Base-by-base conservation (phyloP, 176 grass and related monocot species). In the Eragrostis nindensis region DNA sequence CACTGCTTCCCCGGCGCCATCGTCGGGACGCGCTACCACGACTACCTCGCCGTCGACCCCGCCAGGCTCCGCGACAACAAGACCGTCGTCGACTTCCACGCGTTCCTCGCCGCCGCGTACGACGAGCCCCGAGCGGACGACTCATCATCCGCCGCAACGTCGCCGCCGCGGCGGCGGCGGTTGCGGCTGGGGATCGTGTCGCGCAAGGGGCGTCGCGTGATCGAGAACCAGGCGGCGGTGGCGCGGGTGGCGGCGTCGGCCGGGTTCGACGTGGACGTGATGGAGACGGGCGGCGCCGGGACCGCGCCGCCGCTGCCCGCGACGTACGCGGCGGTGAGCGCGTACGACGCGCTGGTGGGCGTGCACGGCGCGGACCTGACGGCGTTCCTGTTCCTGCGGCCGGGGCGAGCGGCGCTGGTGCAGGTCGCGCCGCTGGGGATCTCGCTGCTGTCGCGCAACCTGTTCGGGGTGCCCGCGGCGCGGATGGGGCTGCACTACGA, bases 331-430 rank as follows among this genome's bases (percentile, higher is more conserved):
- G 14, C 62, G 18, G 38, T 93, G 80, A 85, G 71, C 46, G 43
- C 67, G 15, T 92, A 80, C 77, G 89, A 97, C 57, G 94, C 80
- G 79, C 81, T 91, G 70, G 80, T 86, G 41, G 94, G 94, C 4
- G 91, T 97, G 79, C 94, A 97, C 59, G 91, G 94, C 29, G 94
- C 94, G 0, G 94, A 88, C 53, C 67, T 97, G 89, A 90, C 91
- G 0, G 86, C 90, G 80, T 75, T 97, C 1, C 80, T 97, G 36
- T 97, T 94, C 91, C 88, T 94, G n/a, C 81, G 78, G 0, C 82
- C 94, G 0, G 82, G 87, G 6, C 10, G 6, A 3, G 79, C 91
- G 0, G 62, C 68, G 79, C 56, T 94, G 1, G 68, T 83, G 1
- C 94, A 97, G 78, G 42, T 97, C 2, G 89, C 87, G 52, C 94